Percentiles rank a stretch among this genome's conserved stretches.
These are phyloP conservation scores for Trichoderma harzianum DNA, from an alignment of 2,329 filamentous ascomycete genomes.

Conservation along the genomic window DNA sequence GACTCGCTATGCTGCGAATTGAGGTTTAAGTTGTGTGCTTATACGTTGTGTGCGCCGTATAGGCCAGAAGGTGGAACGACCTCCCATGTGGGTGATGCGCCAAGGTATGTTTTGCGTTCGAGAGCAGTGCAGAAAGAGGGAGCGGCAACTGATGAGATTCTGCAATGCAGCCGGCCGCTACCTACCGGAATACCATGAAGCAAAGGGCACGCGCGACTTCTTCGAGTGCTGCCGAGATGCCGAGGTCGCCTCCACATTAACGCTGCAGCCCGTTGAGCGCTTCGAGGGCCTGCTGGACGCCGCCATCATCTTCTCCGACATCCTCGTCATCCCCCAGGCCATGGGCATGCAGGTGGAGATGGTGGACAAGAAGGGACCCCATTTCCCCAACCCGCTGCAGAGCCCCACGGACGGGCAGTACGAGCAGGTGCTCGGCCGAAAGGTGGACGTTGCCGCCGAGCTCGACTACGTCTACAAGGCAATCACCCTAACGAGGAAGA, in stretches of 20 bases:
- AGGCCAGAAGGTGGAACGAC: slow-evolving; percentile 88
- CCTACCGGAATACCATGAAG: slow-evolving; percentile 95
- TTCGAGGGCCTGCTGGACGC: slow-evolving; percentile 89
- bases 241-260: slow-evolving; percentile 88
- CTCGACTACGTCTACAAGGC: slow-evolving; percentile 95
- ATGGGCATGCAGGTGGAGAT: slow-evolving; percentile 99
- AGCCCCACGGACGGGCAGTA: slow-evolving; percentile 83
- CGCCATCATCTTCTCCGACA: slow-evolving; percentile 98
- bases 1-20: slow-evolving; percentile 21
- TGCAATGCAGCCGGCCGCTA: slow-evolving; percentile 75
- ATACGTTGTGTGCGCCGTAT: slow-evolving; percentile 21
- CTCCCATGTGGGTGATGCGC: slow-evolving; percentile 99
- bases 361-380: slow-evolving; percentile 94
- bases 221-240: slow-evolving; percentile 95
- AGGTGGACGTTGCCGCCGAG: slow-evolving; percentile 81
- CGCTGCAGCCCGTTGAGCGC: slow-evolving; percentile 90
- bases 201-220: slow-evolving; percentile 87
- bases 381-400: slow-evolving; percentile 82
- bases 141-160: neutral
- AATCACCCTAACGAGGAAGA: slow-evolving; percentile 84
- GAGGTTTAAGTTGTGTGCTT: neutral
- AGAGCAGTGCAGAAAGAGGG: neutral
- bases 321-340: slow-evolving; percentile 94
- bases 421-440: slow-evolving; percentile 65
- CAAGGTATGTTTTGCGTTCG: slow-evolving; percentile 62